These are phyloP conservation scores for Syzygium syzygioides DNA, from an alignment of 441 rosid genomes.

Conservation along the genomic window DNA sequence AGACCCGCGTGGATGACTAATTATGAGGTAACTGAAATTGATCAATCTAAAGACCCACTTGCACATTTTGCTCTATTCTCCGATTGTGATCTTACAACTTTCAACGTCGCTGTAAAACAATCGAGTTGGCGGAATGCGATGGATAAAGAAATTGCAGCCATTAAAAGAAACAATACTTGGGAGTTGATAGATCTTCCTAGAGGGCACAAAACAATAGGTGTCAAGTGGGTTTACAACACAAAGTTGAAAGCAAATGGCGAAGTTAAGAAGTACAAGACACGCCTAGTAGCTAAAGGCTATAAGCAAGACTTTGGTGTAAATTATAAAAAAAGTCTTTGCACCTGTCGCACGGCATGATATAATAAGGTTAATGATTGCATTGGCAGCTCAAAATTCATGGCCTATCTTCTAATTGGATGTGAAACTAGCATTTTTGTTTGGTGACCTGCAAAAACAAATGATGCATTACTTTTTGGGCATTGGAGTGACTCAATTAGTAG, in stretches of 20 bases:
- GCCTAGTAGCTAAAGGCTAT: not conserved
- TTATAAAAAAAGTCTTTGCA: not conserved
- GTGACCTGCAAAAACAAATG: rapidly evolving
- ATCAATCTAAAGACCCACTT: not conserved
- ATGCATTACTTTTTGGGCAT: not conserved
- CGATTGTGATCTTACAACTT: not conserved
- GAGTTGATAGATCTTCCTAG: not conserved
- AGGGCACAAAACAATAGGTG: not conserved
- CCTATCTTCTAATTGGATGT: not conserved
- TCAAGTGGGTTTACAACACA: not conserved
- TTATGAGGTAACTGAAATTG: not conserved
- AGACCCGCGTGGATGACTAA: not conserved
- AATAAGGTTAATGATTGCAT: not conserved
- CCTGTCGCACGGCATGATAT: rapidly evolving
- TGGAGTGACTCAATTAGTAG: rapidly evolving
- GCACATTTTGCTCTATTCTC: not conserved
- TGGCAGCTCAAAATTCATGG: not conserved
- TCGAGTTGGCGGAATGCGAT: rapidly evolving
- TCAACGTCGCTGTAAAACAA: not conserved
- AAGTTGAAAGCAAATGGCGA: not conserved
- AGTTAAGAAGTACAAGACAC: not conserved
- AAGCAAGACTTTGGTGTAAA: not conserved
- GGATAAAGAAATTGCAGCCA: not conserved
- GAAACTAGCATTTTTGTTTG: not conserved
- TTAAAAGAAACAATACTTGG: not conserved